phyloP scores from a whole-genome alignment of 2,329 filamentous ascomycete species.

The Cladorrhinum sp. region DNA sequence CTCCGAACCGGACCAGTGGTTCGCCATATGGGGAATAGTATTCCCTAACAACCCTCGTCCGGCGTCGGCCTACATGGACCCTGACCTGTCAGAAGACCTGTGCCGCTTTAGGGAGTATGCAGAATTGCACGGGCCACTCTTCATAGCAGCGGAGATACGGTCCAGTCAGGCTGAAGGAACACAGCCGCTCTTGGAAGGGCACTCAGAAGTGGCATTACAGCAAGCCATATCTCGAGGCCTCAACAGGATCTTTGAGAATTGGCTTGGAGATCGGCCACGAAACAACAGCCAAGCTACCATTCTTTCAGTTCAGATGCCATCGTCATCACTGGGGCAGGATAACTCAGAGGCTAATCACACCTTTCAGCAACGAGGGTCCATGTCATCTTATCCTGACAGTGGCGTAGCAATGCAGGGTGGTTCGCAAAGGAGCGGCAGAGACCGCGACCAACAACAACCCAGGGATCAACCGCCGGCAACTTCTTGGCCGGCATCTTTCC shows the following conservation, averaged over 20 bases:
- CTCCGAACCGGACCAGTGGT: conserved; percentile 31
- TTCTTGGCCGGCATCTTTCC: not conserved
- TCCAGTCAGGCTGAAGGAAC: not conserved
- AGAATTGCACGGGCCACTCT: not conserved
- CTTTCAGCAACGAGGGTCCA: not conserved
- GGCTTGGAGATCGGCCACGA: not conserved
- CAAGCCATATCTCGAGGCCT: not conserved
- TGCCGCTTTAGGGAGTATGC: conserved; percentile 8
- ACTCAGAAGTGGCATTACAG: not conserved
- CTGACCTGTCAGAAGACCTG: conserved; percentile 6
- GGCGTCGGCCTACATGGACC: conserved; percentile 6
- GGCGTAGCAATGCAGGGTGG: not conserved
- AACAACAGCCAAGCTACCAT: not conserved
- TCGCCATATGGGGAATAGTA: conserved; percentile 30
- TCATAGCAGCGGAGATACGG: not conserved
- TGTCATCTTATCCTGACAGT: not conserved
- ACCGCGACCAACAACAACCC: not conserved
- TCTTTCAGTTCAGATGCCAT: not conserved
- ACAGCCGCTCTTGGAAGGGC: not conserved
- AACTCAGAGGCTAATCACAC: not conserved
- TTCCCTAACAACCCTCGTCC: conserved; percentile 17
- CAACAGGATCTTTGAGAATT: not conserved
- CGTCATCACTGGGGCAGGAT: not conserved
- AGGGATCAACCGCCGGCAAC: not conserved
- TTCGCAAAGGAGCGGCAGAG: not conserved